Base-by-base conservation (phyloP, 2,329 filamentous ascomycete species). In the Dothiorella sarmentorum region DNA sequence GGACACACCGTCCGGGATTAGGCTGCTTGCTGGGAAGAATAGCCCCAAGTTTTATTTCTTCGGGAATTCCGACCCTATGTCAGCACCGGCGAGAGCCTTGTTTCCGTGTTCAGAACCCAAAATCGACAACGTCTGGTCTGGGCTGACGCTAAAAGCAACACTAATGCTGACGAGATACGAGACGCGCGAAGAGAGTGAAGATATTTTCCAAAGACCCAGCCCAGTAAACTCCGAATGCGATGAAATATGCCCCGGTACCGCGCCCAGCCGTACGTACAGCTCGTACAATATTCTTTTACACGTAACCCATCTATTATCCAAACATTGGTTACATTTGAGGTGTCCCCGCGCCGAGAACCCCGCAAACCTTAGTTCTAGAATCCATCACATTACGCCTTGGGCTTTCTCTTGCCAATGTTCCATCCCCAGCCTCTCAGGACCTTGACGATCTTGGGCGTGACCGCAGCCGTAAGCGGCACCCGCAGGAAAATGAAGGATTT, bases 401-500 rank as follows among this genome's bases (percentile, higher is more conserved):
- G 70, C 64, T 78, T 84, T 66, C 85, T 81, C 79, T 91, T 96
- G 52, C 93, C 93, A 69, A 99, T 94, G 70, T 97, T 85, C 87
- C 90, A 97, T 4, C 94, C 94, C 91, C 93, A 96, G 11, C 85
- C 82, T 63, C 93, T 81, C 26, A 99, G 78, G 11, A 86, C 84
- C 75, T 91, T 95, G 68, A 97, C 94, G n/a, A 97, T 87, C 75
- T 95, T 97, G 1, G 94, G 94, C 7, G 90, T 91, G 31, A 97
- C 81, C 2, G 91, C 93, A 11, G 90, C 91, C 1, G 94, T 94
- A 63, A 97, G 76, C 7, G 94, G 94, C 9, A 99, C 91, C n/a
- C 94, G 85, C 64, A 97, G 74, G 74, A 99, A 96, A 68, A 99
- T 97, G 73, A 97, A 91, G 66, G 89, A 95, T 78, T 99, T 99